phyloP scores from a whole-genome alignment of 306 rosid genomes.

The Heteromeles arbutifolia region DNA sequence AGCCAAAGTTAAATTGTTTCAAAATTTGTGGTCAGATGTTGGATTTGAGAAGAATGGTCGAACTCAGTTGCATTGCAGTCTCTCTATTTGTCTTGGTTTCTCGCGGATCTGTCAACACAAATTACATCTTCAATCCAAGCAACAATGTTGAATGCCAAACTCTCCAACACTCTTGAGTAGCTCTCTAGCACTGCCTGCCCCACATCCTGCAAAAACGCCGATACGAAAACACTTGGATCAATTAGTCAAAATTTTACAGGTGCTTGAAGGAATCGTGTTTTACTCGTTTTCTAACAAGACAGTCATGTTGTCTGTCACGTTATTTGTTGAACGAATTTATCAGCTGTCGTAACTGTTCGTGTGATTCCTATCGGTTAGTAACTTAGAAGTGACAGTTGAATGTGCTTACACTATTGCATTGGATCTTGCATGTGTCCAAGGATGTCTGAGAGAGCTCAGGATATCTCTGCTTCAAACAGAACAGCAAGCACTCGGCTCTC shows the following conservation, averaged over 20 bases:
- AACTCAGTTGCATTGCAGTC: not conserved
- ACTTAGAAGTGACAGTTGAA: not conserved
- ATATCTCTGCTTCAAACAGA: slow-evolving; percentile 75
- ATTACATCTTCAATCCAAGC: slow-evolving; percentile 36
- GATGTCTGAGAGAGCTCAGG: slow-evolving; percentile 93
- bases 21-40: not conserved
- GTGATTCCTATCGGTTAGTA: not conserved
- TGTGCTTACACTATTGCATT: slow-evolving; percentile 59
- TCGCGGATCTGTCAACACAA: slow-evolving; percentile 25
- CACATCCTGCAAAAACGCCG: slow-evolving; percentile 25
- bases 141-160: slow-evolving; percentile 36
- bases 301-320: not conserved
- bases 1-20: not conserved
- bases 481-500: slow-evolving; percentile 67
- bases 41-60: slow-evolving; percentile 5
- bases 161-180: slow-evolving; percentile 42
- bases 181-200: slow-evolving; percentile 44
- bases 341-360: no score
- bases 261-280: not conserved
- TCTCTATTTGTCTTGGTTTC: slow-evolving; percentile 14
- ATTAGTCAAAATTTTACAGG: not conserved
- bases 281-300: not conserved
- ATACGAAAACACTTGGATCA: not conserved
- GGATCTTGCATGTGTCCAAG: slow-evolving; percentile 88
- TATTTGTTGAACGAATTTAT: not conserved